Percentiles rank a stretch among this genome's conserved stretches.
These are phyloP conservation scores for Chiua virens DNA, from an alignment of 768 basidiomycete species.

Conservation along the genomic window DNA sequence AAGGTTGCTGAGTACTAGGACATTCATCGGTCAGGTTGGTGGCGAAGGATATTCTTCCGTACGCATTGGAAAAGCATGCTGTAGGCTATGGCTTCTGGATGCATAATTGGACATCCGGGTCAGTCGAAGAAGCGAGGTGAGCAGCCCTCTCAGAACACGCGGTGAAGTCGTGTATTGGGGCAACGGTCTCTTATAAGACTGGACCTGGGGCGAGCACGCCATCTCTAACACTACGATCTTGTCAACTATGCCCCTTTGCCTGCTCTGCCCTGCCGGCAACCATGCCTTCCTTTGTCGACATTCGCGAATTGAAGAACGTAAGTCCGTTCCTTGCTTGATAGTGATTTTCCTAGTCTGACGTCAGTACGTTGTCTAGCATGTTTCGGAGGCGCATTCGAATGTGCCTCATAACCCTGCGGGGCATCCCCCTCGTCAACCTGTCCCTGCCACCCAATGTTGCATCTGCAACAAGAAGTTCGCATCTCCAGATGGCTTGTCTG, in stretches of 20 bases:
- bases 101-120: constrained; percentile 22
- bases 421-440: constrained; percentile 1
- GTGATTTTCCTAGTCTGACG: constrained; percentile 4
- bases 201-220: constrained; percentile 11
- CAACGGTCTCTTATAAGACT: constrained; percentile 31
- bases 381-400: constrained; percentile 16
- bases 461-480: constrained; percentile 28
- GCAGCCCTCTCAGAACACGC: constrained; percentile 28
- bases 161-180: constrained; percentile 34
- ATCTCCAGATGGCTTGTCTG: constrained; percentile 12
- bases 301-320: constrained; percentile 19
- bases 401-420: not conserved
- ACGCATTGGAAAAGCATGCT: constrained; percentile 28
- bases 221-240: constrained; percentile 17
- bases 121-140: constrained; percentile 25
- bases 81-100: constrained; percentile 20
- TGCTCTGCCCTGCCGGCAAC: constrained; percentile 21
- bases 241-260: constrained; percentile 23
- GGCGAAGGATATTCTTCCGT: constrained; percentile 9
- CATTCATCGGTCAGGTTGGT: constrained; percentile 3
- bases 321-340: not conserved
- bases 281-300: constrained; percentile 24
- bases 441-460: constrained; percentile 18
- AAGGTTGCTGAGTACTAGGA: not conserved
- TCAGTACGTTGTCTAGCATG: constrained; percentile 17